Evolutionary conservation across 495 filamentous ascomycete species (phyloP).

Genomic region (Talaromyces ruber): DNA sequence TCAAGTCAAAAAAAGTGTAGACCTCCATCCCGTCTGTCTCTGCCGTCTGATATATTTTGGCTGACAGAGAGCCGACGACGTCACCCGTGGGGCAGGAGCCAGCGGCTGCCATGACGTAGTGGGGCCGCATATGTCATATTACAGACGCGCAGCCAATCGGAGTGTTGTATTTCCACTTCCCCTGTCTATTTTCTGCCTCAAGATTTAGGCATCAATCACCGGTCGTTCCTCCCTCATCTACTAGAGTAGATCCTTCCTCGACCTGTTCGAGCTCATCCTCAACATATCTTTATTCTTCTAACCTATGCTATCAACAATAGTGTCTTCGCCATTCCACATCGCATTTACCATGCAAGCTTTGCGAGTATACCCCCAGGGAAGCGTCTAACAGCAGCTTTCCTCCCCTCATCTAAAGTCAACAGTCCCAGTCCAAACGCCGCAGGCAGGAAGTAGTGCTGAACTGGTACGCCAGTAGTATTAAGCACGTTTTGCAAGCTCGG

Average conservation of each 20-base stretch:
- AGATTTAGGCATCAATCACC: not conserved
- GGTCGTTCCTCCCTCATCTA: not conserved
- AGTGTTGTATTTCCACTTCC: not conserved
- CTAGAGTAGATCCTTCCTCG: not conserved
- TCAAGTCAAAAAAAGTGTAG: not conserved
- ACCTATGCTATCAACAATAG: not conserved
- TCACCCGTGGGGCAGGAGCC: not conserved
- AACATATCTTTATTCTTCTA: not conserved
- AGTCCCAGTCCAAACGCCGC: conserved; percentile 39
- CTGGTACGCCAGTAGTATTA: conserved; percentile 35
- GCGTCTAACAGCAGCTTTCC: conserved; percentile 35
- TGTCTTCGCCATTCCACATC: not conserved
- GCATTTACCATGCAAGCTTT: conserved; percentile 32
- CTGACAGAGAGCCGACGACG: not conserved
- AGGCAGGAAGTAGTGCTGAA: conserved; percentile 45
- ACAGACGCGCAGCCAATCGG: not conserved
- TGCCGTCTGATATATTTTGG: not conserved
- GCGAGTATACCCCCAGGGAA: conserved; percentile 35
- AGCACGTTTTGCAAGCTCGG: conserved; percentile 40
- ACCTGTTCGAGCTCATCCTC: no score
- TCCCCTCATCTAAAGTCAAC: conserved; percentile 39
- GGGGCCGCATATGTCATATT: conserved; percentile 2
- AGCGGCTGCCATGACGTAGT: not conserved
- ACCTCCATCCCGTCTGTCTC: not conserved
- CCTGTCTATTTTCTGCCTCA: not conserved